These are phyloP conservation scores for Lecanosticta acicola DNA, from an alignment of 2,329 filamentous ascomycete genomes.

Conservation along the genomic window DNA sequence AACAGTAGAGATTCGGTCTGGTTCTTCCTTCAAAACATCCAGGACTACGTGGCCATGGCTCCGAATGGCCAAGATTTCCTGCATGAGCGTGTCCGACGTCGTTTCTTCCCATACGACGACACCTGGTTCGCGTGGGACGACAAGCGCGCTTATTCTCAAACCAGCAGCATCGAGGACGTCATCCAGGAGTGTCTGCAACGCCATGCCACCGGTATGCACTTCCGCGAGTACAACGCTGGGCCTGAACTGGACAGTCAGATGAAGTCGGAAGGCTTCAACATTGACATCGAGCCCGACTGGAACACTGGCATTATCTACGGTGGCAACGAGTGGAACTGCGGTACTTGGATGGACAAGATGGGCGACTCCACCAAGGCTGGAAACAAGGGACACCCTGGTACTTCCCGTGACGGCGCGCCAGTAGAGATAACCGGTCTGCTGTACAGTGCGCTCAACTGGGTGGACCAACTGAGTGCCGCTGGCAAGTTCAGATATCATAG, in stretches of 20 bases:
- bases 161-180: constrained; percentile 78
- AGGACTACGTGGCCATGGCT: constrained; percentile 80
- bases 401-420: constrained; percentile 91
- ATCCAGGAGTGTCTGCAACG: constrained; percentile 91
- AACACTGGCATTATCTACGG: constrained; percentile 84
- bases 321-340: constrained; percentile 89
- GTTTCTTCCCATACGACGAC: constrained; percentile 93
- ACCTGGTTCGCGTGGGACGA: constrained; percentile 86
- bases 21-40: constrained; percentile 95
- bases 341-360: constrained; percentile 99
- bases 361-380: constrained; percentile 89
- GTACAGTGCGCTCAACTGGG: constrained; percentile 84
- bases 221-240: constrained; percentile 90
- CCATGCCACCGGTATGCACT: constrained; percentile 84
- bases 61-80: constrained; percentile 71
- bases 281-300: constrained; percentile 89
- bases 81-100: constrained; percentile 68
- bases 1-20: constrained; percentile 95
- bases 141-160: constrained; percentile 73
- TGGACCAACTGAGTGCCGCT: constrained; percentile 59
- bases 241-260: constrained; percentile 86
- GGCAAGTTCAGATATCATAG: constrained; percentile 68
- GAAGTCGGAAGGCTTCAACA: constrained; percentile 85
- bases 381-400: constrained; percentile 89
- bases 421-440: constrained; percentile 91